Percentiles rank a stretch among this genome's conserved stretches.
These are phyloP conservation scores for Multifurca ochricompacta DNA, from an alignment of 768 basidiomycete species.

Conservation along the genomic window DNA sequence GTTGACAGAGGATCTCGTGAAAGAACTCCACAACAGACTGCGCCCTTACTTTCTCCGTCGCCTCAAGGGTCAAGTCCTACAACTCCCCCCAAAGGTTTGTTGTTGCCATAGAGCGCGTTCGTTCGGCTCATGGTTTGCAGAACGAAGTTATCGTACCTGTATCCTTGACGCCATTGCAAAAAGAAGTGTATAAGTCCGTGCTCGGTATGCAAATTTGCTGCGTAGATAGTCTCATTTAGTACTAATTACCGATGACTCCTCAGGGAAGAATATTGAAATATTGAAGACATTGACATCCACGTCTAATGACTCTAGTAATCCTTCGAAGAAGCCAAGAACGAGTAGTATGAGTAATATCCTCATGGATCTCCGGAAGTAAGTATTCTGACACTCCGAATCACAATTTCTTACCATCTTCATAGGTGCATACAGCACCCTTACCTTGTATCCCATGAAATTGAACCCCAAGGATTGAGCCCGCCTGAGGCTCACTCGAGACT, in stretches of 20 bases:
- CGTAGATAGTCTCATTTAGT: conserved; percentile 5
- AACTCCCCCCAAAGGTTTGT: conserved; percentile 82
- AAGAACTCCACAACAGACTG: conserved; percentile 68
- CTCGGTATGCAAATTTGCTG: conserved; percentile 43
- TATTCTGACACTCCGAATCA: conserved; percentile 3
- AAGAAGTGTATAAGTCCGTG: conserved; percentile 81
- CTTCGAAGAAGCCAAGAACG: conserved; percentile 34
- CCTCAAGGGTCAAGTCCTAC: conserved; percentile 86
- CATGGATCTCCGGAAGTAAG: conserved; percentile 84
- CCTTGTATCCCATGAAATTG: conserved; percentile 71
- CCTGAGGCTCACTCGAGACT: conserved; percentile 69
- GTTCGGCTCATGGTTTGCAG: conserved; percentile 30
- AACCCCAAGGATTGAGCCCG: conserved; percentile 51
- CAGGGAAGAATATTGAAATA: conserved; percentile 65
- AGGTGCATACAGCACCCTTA: conserved; percentile 93
- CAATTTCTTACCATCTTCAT: background rate
- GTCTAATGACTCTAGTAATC: conserved; percentile 26
- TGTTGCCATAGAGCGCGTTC: background rate
- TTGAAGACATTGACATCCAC: conserved; percentile 51
- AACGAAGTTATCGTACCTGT: conserved; percentile 90
- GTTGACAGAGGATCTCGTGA: conserved; percentile 72
- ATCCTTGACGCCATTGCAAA: conserved; percentile 79
- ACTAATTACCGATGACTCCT: conserved; percentile 13
- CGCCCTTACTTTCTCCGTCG: conserved; percentile 91
- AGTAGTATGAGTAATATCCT: conserved; percentile 67